phyloP scores from a whole-genome alignment of 495 filamentous ascomycete genomes.

The Penicillium mononematosum region DNA sequence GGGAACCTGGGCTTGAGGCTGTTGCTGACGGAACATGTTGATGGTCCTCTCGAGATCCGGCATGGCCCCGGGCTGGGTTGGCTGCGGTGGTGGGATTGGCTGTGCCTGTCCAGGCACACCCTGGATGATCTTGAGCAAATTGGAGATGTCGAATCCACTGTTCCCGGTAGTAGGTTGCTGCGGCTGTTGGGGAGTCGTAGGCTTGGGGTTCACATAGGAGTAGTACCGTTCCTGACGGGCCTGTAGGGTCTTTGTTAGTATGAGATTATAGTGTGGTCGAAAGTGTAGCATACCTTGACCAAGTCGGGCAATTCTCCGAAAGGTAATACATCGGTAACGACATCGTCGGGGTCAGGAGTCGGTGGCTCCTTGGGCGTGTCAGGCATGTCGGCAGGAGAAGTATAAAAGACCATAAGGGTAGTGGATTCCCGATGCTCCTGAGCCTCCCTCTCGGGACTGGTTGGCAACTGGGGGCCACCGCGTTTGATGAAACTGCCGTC shows the following conservation, averaged over 20 bases:
- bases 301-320: slow-evolving; percentile 53
- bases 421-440: slow-evolving; percentile 71
- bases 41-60: slow-evolving; percentile 43
- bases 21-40: slow-evolving; percentile 47
- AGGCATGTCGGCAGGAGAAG: slow-evolving; percentile 71
- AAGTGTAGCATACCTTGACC: slow-evolving; percentile 42
- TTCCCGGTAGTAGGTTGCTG: slow-evolving; percentile 21
- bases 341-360: slow-evolving; percentile 40
- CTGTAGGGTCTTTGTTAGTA: slow-evolving; percentile 26
- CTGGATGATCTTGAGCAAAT: slow-evolving; percentile 49
- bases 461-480: slow-evolving; percentile 57
- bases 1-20: slow-evolving; percentile 34
- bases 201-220: slow-evolving; percentile 39
- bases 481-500: slow-evolving; percentile 57
- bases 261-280: neutral
- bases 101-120: slow-evolving; percentile 35
- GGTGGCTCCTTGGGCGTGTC: slow-evolving; percentile 71
- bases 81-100: slow-evolving; percentile 31
- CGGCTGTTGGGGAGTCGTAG: slow-evolving; percentile 19
- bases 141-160: slow-evolving; percentile 44
- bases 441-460: slow-evolving; percentile 62
- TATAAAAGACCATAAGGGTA: slow-evolving; percentile 84
- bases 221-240: slow-evolving; percentile 48
- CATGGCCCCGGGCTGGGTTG: slow-evolving; percentile 23
- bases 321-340: slow-evolving; percentile 29